phyloP scores from a whole-genome alignment of 805 yeast genomes.

The Candida silvatica region DNA sequence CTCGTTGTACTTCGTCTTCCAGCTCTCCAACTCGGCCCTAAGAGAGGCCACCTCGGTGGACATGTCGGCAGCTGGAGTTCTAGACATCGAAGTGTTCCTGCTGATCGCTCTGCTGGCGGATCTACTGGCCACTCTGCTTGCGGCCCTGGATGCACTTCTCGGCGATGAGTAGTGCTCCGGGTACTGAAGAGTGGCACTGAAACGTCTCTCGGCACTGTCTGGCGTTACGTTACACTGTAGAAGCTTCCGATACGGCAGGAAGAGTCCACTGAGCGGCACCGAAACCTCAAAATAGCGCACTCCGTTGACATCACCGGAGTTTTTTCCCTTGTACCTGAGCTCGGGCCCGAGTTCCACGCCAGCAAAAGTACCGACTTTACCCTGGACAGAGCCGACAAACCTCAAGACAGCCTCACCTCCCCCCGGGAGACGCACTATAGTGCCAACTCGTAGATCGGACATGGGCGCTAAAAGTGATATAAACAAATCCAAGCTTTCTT shows the following conservation, averaged over 20 bases:
- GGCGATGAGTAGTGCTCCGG: too few relatives aligned
- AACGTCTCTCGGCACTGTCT: not conserved
- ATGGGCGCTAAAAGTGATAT: not conserved
- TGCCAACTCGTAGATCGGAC: not conserved
- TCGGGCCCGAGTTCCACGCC: constrained; percentile 82
- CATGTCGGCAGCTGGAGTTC: too few relatives aligned
- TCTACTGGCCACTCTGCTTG: too few relatives aligned
- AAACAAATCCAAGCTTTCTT: too few relatives aligned
- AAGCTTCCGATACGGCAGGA: constrained; percentile 48
- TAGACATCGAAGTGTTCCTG: too few relatives aligned
- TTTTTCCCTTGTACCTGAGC: constrained; percentile 61
- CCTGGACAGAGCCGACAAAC: constrained; percentile 65
- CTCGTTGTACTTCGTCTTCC: constrained; percentile 1
- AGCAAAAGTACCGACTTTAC: constrained; percentile 69
- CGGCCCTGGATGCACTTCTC: too few relatives aligned
- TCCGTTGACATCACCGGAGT: constrained; percentile 78
- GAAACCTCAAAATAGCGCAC: constrained; percentile 57
- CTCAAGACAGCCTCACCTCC: constrained; percentile 53
- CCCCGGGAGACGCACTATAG: not conserved
- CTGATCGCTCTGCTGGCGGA: too few relatives aligned
- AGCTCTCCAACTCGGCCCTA: not conserved
- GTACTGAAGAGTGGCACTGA: not conserved
- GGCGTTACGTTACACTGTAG: constrained; percentile 14
- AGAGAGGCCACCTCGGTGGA: not conserved
- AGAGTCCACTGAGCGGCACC: constrained; percentile 63